Evolutionary conservation across 129 eudicot species (phyloP).

Genomic region (Pulicaria dysenterica): DNA sequence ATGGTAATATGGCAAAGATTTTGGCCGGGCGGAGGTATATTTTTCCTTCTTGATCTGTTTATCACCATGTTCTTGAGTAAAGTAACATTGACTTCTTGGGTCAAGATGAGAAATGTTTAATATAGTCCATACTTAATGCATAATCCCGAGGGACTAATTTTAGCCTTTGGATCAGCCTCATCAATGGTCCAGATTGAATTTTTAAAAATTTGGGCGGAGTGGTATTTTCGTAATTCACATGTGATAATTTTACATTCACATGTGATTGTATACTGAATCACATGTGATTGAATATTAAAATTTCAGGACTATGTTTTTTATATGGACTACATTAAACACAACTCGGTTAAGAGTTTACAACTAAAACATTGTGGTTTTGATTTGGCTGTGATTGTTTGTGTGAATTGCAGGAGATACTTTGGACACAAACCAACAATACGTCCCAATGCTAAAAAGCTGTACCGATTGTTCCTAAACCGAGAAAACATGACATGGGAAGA

Average conservation of each 20-base stretch:
- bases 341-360: neutral
- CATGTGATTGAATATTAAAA: too few relatives aligned
- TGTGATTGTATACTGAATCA: too few relatives aligned
- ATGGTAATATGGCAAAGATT: conserved; percentile 90
- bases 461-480: conserved; percentile 56
- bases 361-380: neutral
- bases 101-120: too few relatives aligned
- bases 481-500: conserved; percentile 84
- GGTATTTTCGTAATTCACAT: too few relatives aligned
- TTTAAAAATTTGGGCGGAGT: too few relatives aligned
- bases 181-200: too few relatives aligned
- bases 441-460: conserved; percentile 74
- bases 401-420: conserved; percentile 66
- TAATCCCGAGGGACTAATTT: too few relatives aligned
- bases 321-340: too few relatives aligned
- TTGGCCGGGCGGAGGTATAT: conserved; percentile 81
- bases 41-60: neutral
- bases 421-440: conserved; percentile 92
- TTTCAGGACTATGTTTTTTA: too few relatives aligned
- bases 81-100: conserved; percentile 8
- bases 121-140: too few relatives aligned
- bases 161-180: too few relatives aligned
- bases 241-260: too few relatives aligned
- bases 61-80: neutral
- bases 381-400: neutral